Evolutionary conservation across 1,284 basidiomycete genomes (phyloP).

Genomic region (Microstroma glucosiphilum): DNA sequence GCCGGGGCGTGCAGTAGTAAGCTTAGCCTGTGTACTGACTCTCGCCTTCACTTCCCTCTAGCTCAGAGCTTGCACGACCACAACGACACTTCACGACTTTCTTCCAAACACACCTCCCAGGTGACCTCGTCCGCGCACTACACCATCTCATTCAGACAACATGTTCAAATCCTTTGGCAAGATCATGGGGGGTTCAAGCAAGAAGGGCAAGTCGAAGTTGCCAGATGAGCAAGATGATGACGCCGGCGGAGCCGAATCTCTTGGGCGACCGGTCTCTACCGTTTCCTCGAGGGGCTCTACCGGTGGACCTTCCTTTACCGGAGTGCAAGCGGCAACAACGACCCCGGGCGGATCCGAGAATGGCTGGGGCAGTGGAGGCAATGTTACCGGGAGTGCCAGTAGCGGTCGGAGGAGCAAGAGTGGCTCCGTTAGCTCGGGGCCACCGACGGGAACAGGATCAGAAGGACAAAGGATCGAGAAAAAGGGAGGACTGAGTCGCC

Average conservation of each 20-base stretch:
- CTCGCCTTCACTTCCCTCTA: too few relatives aligned
- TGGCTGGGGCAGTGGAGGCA: conserved; percentile 6
- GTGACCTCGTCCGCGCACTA: neutral
- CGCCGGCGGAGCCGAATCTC: conserved; percentile 20
- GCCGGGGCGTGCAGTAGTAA: too few relatives aligned
- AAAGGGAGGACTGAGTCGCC: conserved; percentile 38
- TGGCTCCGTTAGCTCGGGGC: too few relatives aligned
- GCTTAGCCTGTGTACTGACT: too few relatives aligned
- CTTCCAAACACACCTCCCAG: too few relatives aligned
- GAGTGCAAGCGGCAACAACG: conserved; percentile 9
- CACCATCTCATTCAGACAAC: conserved; percentile 7
- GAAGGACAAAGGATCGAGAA: conserved; percentile 33
- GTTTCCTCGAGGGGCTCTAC: conserved; percentile 8
- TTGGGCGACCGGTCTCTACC: conserved; percentile 9
- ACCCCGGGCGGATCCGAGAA: neutral
- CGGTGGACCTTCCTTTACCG: neutral
- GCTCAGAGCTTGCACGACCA: too few relatives aligned
- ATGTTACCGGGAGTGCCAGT: too few relatives aligned
- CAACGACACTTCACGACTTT: too few relatives aligned
- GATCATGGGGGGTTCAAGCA: conserved; percentile 45
- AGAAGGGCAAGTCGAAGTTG: conserved; percentile 39
- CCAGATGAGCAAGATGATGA: conserved; percentile 28
- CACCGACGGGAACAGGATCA: neutral
- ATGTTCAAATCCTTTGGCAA: conserved; percentile 48
- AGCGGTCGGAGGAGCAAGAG: too few relatives aligned